These are phyloP conservation scores for Mangifera indica DNA, from an alignment of 345 rosid genomes.

Conservation along the genomic window DNA sequence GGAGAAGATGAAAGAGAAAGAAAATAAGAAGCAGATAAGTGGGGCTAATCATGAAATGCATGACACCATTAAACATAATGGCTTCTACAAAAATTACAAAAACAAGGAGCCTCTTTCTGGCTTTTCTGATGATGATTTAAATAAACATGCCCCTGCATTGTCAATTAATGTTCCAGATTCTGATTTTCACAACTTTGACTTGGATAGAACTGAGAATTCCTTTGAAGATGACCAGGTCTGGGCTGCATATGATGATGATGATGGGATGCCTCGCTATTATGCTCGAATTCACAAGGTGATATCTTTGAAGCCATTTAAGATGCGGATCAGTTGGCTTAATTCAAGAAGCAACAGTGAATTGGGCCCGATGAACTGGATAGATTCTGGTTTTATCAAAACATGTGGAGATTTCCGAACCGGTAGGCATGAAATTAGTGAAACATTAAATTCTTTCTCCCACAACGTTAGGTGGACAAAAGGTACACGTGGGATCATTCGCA, in stretches of 20 bases:
- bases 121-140: conserved; percentile 21
- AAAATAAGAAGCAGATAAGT: conserved; percentile 32
- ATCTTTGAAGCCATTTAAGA: conserved; percentile 72
- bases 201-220: conserved; percentile 66
- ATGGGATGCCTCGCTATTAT: conserved; percentile 96
- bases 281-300: conserved; percentile 87
- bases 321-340: conserved; percentile 93
- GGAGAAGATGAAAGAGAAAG: conserved; percentile 29
- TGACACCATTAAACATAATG: conserved; percentile 16
- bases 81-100: conserved; percentile 17
- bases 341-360: conserved; percentile 67
- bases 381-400: conserved; percentile 75
- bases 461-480: conserved; percentile 75
- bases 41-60: conserved; percentile 22
- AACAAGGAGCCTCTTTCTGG: conserved; percentile 20
- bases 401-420: conserved; percentile 85
- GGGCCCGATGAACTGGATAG: conserved; percentile 66
- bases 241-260: conserved; percentile 94
- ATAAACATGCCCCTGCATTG: conserved; percentile 26
- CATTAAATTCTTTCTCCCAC: conserved; percentile 83
- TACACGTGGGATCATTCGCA: conserved; percentile 56
- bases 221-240: conserved; percentile 82
- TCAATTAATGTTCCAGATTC: conserved; percentile 82
- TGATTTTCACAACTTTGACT: conserved; percentile 88
- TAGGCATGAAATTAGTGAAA: conserved; percentile 44